Evolutionary conservation across 768 basidiomycete species (phyloP), one percentile per base, ranked within the genome.

Genomic region (Calocybe cyanea): DNA sequence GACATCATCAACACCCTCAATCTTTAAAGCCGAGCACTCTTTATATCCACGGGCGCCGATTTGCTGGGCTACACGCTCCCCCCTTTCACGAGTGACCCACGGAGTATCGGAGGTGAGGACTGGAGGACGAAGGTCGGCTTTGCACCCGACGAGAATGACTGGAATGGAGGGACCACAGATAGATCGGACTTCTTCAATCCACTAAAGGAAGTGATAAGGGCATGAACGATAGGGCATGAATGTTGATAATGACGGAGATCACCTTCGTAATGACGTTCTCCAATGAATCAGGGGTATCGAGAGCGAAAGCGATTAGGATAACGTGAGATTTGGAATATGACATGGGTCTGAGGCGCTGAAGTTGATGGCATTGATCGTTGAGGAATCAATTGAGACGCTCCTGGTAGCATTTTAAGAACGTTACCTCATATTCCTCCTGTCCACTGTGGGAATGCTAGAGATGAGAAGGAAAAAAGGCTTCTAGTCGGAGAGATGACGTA

Each of bases 311-410:
- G 60, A 99, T 98, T 53, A 99, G 81, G 62, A 99, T 96, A 59
- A 99, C 91, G 67, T 99, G 96, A 49, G 95, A 96, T 72, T 96
- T 92, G 43, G 93, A 92, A 68, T 98, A 98, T 38, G 93, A 96
- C 67, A 99, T 81, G 38, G 96, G 96, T 56, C 96, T 84, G 58
- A 98, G 75, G 53, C 95, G 86, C 86, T 93, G 52, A 46, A 49
- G 45, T 32, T 39, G 25, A 23, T 28, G 32, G 37, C 43, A 38
- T 35, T 41, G 9, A 41, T n/a, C n/a, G 34, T 35, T 18, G 34
- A 6, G 17, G 7, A 35, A 14, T n/a, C 31, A 8, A n/a, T 32
- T 8, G n/a, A n/a, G n/a, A n/a, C n/a, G n/a, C n/a, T n/a, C n/a
- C n/a, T n/a, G n/a, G n/a, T 32, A 35, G 33, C 10, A 15, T 31